These are phyloP conservation scores for Penicillium sp. DNA, from an alignment of 2,329 filamentous ascomycete species.

Conservation along the genomic window DNA sequence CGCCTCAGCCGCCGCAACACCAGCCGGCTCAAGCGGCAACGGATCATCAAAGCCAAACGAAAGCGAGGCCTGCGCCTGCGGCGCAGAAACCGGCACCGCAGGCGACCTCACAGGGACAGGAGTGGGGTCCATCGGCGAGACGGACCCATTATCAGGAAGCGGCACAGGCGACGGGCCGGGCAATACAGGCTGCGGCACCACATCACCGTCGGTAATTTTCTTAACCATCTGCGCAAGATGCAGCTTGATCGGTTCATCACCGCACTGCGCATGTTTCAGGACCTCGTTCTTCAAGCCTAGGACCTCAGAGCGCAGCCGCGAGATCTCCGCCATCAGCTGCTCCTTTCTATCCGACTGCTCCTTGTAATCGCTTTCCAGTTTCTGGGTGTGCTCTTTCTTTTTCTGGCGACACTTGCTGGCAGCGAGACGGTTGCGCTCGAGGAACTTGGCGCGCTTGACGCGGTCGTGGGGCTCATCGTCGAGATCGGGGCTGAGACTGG, in stretches of 20 bases:
- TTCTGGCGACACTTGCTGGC: conserved; percentile 61
- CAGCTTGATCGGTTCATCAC: conserved; percentile 37
- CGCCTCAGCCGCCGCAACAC: conserved; percentile 14
- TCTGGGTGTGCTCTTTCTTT: conserved; percentile 56
- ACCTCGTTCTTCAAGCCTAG: conserved; percentile 42
- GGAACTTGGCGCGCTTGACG: conserved; percentile 49
- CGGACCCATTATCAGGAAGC: conserved; percentile 15
- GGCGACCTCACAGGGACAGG: conserved; percentile 1
- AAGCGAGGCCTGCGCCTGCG: conserved; percentile 9
- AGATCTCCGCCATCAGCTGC: conserved; percentile 32
- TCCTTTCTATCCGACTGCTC: conserved; percentile 37
- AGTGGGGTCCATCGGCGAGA: conserved; percentile 8
- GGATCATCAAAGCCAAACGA: conserved; percentile 37
- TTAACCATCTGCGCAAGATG: conserved; percentile 40
- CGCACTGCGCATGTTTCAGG: conserved; percentile 39
- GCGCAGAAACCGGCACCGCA: background rate
- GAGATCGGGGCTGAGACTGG: conserved; percentile 24
- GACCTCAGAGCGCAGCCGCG: conserved; percentile 37
- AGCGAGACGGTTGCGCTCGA: conserved; percentile 58
- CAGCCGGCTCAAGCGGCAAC: conserved; percentile 26
- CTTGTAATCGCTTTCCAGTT: conserved; percentile 45
- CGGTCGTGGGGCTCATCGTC: conserved; percentile 27
- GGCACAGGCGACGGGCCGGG: conserved; percentile 7
- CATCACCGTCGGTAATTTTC: conserved; percentile 32
- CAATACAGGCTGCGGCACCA: background rate